Percentiles rank a stretch among this genome's conserved stretches.
Conservation (phyloP, 371 early-diverging fungal genomes). For the Saksenaea vasiformis region DNA sequence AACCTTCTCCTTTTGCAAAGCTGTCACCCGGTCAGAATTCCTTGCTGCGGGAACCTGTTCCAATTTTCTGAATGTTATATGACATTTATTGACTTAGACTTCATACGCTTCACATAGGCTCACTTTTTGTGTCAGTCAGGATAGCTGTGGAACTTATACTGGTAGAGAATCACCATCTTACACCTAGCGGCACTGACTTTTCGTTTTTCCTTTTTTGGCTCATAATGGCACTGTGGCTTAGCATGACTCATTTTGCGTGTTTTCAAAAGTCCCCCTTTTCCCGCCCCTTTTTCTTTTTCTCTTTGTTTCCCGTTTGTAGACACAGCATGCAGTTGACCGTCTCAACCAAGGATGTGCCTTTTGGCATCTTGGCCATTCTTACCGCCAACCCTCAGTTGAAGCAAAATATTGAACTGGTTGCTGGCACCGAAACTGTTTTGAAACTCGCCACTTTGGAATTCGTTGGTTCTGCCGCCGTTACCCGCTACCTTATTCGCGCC, state of each 20-base stretch:
- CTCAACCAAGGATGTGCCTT: constrained; percentile 24
- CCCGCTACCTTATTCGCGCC: constrained; percentile 42
- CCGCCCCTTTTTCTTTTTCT: background rate
- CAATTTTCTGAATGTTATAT: too few relatives aligned
- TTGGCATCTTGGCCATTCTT: constrained; percentile 17
- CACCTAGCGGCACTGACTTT: too few relatives aligned
- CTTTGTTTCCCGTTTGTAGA: background rate
- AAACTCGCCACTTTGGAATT: constrained; percentile 18
- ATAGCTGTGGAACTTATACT: too few relatives aligned
- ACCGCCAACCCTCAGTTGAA: constrained; percentile 21
- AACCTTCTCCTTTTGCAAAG: too few relatives aligned
- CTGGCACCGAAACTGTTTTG: constrained; percentile 20
- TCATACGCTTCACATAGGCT: too few relatives aligned
- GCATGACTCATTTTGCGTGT: background rate
- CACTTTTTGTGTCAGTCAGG: too few relatives aligned
- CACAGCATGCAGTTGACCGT: constrained; percentile 17
- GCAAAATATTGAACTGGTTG: constrained; percentile 20
- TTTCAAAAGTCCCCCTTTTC: background rate
- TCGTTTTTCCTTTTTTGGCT: too few relatives aligned
- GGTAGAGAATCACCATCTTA: too few relatives aligned
- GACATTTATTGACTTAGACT: too few relatives aligned
- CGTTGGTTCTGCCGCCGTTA: constrained; percentile 31
- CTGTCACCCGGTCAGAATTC: too few relatives aligned
- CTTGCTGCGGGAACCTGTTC: too few relatives aligned
- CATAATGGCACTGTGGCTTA: background rate